Evolutionary conservation across 345 rosid genomes (phyloP).

Genomic region (Pistacia integerrima): DNA sequence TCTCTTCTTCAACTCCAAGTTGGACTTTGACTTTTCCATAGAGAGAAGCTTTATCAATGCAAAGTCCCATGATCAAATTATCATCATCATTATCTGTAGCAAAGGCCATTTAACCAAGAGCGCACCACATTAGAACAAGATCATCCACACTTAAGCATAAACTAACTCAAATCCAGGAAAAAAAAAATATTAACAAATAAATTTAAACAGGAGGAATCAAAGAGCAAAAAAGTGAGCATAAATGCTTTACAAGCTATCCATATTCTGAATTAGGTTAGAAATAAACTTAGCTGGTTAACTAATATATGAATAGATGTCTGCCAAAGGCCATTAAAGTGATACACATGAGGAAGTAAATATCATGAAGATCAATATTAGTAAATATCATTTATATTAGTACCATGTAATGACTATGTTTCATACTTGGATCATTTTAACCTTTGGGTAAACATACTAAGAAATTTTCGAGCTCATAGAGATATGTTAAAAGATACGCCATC

Average conservation of each 20-base stretch:
- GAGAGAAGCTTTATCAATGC: constrained; percentile 61
- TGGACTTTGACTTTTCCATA: constrained; percentile 62
- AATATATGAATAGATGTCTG: background rate
- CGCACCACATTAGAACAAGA: constrained; percentile 8
- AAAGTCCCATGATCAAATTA: constrained; percentile 87
- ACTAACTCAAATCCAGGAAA: constrained; percentile 3
- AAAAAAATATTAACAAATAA: background rate
- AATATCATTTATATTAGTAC: background rate
- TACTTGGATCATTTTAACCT: background rate
- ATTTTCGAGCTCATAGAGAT: background rate
- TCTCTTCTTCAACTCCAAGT: constrained; percentile 64
- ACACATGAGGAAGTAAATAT: background rate
- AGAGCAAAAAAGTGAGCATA: background rate
- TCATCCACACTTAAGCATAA: background rate
- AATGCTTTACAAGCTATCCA: background rate
- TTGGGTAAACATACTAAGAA: background rate
- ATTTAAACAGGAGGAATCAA: background rate
- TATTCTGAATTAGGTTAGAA: background rate
- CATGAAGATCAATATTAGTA: background rate
- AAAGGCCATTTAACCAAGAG: constrained; percentile 11
- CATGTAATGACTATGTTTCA: background rate
- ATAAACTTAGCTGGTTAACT: background rate
- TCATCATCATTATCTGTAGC: constrained; percentile 75
- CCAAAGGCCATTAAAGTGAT: background rate
- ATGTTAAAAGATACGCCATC: background rate